Conservation (phyloP, 768 basidiomycete species). For the Tricholoma terreum region DNA sequence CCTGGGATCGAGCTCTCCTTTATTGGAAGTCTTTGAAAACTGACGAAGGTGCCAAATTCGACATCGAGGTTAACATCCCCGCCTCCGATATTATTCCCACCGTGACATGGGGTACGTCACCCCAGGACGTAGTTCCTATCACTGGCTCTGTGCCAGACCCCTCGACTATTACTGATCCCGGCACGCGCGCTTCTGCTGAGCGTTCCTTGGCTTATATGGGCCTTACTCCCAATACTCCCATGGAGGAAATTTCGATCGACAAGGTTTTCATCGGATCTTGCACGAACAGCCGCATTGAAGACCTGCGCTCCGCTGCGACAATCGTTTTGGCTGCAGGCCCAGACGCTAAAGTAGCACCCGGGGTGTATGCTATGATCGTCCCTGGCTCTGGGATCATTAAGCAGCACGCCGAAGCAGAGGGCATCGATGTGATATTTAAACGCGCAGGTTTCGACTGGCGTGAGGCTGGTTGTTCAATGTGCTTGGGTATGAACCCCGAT, state of each 20-base stretch:
- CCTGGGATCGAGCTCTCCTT: slow-evolving; percentile 81
- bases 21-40: slow-evolving; percentile 82
- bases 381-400: slow-evolving; percentile 91
- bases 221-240: slow-evolving; percentile 68
- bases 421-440: slow-evolving; percentile 81
- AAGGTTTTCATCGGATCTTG: slow-evolving; percentile 95
- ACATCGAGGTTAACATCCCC: slow-evolving; percentile 74
- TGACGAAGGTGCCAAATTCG: slow-evolving; percentile 83
- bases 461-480: slow-evolving; percentile 96
- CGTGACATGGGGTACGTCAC: slow-evolving; percentile 91
- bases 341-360: slow-evolving; percentile 68
- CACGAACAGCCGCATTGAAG: slow-evolving; percentile 93
- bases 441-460: slow-evolving; percentile 94
- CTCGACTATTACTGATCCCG: slow-evolving; percentile 56
- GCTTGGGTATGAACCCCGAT: slow-evolving; percentile 94
- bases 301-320: slow-evolving; percentile 81
- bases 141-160: slow-evolving; percentile 81
- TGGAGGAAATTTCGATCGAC: slow-evolving; percentile 78
- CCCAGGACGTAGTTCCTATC: slow-evolving; percentile 84
- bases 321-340: slow-evolving; percentile 73
- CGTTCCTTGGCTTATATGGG: slow-evolving; percentile 88
- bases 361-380: slow-evolving; percentile 85
- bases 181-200: slow-evolving; percentile 65
- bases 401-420: slow-evolving; percentile 87
- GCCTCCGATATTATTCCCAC: slow-evolving; percentile 88